Evolutionary conservation across 805 yeast species (phyloP), one percentile per base, ranked within the genome.

Genomic region (Pichia kluyveri): DNA sequence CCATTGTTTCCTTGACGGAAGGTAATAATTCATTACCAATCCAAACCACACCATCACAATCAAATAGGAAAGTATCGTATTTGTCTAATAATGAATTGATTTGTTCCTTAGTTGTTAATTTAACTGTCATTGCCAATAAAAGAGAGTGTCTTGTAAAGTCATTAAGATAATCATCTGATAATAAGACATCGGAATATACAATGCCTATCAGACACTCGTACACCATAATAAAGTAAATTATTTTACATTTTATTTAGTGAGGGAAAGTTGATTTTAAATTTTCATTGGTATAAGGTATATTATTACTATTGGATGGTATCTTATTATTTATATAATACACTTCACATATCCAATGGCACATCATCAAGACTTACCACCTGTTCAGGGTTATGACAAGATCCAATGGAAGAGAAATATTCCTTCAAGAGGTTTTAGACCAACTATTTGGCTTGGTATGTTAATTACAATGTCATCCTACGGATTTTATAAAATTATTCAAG

Each of bases 11-110:
- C 12, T 71, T 73, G 2, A 87, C 85, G 17, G 76, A 69, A 8
- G 97, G 97, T 43, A 93, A 72, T 26, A 87, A 66, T 54, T 82
- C 86, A 52, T 78, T 80, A 2, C 98, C 98, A 43, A 85, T 68
- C 99, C 99, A 93, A 50, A 93, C 71, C 5, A 93, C 99, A 32
- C 99, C 99, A 62, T 93, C 99, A 69, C 99, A 93, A 60, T 93
- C 99, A 62, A 93, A 93, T 55, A 93, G 69, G 58, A 90, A 91
- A 50, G 86, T 88, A 61, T 89, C 96, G 63, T 83, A 85, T 45
- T 72, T 61, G 54, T 74, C 76, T 10, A 93, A 66, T 42, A 93
- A 68, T 8, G 67, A 59, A 45, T 75, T 66, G 5, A 77, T 84
- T 34, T 75, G 75, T 19, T 69, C 70, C 47, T 68, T 70, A 19